Evolutionary conservation across 176 grass and related monocot species (phyloP).

Genomic region (Rhynchospora pubera): DNA sequence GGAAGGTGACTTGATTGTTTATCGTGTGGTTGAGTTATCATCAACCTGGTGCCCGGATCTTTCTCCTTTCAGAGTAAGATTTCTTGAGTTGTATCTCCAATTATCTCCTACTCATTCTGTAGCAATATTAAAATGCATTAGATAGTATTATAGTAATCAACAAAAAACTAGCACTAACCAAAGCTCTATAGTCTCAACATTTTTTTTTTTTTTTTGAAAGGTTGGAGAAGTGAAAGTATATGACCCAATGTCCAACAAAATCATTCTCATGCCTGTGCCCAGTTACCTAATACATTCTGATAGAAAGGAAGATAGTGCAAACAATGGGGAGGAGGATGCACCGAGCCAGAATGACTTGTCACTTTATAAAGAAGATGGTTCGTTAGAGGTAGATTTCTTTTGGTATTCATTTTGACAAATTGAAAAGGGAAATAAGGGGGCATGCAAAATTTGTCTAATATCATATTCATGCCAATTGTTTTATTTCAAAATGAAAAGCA

Average conservation of each 20-base stretch:
- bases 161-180: background rate
- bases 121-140: background rate
- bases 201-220: constrained; percentile 36
- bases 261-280: constrained; percentile 58
- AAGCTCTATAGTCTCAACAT: background rate
- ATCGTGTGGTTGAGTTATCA: constrained; percentile 81
- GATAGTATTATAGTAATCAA: constrained; percentile 4
- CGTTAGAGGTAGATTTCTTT: constrained; percentile 62
- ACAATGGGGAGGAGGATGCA: constrained; percentile 21
- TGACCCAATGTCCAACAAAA: constrained; percentile 55
- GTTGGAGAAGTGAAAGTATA: constrained; percentile 74
- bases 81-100: background rate
- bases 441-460: background rate
- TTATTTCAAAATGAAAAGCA: background rate
- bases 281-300: constrained; percentile 47
- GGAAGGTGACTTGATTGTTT: constrained; percentile 81
- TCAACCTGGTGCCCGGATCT: constrained; percentile 81
- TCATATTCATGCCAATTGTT: background rate
- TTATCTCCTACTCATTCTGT: background rate
- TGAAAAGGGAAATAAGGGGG: background rate
- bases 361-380: constrained; percentile 82
- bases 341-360: constrained; percentile 28
- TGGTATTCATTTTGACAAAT: background rate
- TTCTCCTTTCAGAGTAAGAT: constrained; percentile 65
- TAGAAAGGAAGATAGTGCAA: constrained; percentile 11